These are phyloP conservation scores for Paratinospora sagittata DNA, from an alignment of 164 flowering plant genomes.

Conservation along the genomic window DNA sequence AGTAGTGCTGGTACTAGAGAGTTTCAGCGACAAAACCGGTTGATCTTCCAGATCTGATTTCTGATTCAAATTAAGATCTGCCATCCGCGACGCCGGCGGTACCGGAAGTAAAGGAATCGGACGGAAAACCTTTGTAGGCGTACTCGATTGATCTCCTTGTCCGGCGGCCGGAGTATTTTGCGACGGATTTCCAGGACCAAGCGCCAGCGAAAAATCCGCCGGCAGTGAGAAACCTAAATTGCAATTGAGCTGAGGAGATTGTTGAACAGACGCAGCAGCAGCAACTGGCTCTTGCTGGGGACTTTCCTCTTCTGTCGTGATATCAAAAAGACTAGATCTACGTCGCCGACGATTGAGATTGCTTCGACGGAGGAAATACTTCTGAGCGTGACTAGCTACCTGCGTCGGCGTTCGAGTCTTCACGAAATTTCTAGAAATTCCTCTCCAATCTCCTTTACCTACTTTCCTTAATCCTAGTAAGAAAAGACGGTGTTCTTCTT, in stretches of 20 bases:
- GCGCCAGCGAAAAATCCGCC: conserved; percentile 5
- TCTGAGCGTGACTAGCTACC: conserved; percentile 96
- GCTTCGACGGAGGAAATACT: conserved; percentile 71
- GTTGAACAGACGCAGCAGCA: background rate
- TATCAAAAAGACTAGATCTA: conserved; percentile 87
- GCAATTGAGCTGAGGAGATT: background rate
- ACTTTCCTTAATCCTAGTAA: conserved; percentile 69
- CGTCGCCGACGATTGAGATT: conserved; percentile 68
- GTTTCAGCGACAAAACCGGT: conserved; percentile 13
- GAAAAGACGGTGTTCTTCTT: conserved; percentile 79
- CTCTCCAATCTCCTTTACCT: conserved; percentile 98
- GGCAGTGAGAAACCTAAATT: conserved; percentile 7
- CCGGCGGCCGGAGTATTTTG: background rate
- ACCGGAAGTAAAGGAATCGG: conserved; percentile 23
- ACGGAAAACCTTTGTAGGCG: conserved; percentile 13
- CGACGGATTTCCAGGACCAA: background rate
- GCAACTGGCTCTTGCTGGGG: background rate
- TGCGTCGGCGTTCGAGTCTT: conserved; percentile 89
- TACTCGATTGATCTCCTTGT: background rate
- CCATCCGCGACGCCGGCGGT: conserved; percentile 17
- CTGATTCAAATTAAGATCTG: conserved; percentile 24
- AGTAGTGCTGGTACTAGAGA: too few relatives aligned
- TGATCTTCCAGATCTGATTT: conserved; percentile 9
- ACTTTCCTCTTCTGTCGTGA: conserved; percentile 43
- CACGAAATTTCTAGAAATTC: conserved; percentile 83